phyloP scores from a whole-genome alignment of 2,329 filamentous ascomycete genomes.

The Aspergillus melleus region DNA sequence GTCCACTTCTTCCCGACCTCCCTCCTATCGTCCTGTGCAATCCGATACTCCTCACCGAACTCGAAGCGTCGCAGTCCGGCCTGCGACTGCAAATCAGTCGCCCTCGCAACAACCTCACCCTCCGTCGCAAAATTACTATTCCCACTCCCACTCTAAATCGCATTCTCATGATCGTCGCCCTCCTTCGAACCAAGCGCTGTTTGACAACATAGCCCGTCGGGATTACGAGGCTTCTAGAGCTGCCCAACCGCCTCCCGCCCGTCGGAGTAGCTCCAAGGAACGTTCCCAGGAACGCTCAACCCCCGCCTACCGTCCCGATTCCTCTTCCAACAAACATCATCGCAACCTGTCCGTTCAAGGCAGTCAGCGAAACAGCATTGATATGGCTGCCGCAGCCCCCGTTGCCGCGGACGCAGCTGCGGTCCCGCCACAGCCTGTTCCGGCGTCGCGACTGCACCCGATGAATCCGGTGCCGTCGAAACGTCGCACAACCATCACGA shows the following conservation, averaged over 20 bases:
- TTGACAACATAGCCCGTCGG: slow-evolving; percentile 60
- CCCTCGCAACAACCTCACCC: slow-evolving; percentile 30
- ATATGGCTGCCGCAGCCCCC: slow-evolving; percentile 50
- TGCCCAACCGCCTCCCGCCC: slow-evolving; percentile 57
- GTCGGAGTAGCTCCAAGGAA: slow-evolving; percentile 66
- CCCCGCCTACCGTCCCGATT: slow-evolving; percentile 55
- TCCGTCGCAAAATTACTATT: slow-evolving; percentile 30
- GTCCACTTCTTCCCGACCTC: slow-evolving; percentile 49
- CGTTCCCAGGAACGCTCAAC: slow-evolving; percentile 46
- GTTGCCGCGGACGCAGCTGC: slow-evolving; percentile 55
- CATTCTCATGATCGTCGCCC: slow-evolving; percentile 48
- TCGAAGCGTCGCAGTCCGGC: slow-evolving; percentile 46
- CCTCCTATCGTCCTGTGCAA: slow-evolving; percentile 40
- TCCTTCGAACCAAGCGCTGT: slow-evolving; percentile 47
- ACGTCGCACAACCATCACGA: slow-evolving; percentile 79
- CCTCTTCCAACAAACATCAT: slow-evolving; percentile 47
- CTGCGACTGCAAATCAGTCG: slow-evolving; percentile 38
- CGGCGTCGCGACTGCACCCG: slow-evolving; percentile 31
- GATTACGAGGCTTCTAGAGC: slow-evolving; percentile 74
- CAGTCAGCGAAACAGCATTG: slow-evolving; percentile 45
- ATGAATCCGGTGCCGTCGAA: slow-evolving; percentile 43
- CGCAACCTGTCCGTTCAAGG: slow-evolving; percentile 41
- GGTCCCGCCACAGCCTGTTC: slow-evolving; percentile 51
- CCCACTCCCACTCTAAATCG: slow-evolving; percentile 40
- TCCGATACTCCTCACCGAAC: slow-evolving; percentile 48